Percentiles rank a stretch among this genome's conserved stretches.
Evolutionary conservation across 371 early-diverging fungal species (phyloP).

Genomic region (Saksenaea oblongispora): DNA sequence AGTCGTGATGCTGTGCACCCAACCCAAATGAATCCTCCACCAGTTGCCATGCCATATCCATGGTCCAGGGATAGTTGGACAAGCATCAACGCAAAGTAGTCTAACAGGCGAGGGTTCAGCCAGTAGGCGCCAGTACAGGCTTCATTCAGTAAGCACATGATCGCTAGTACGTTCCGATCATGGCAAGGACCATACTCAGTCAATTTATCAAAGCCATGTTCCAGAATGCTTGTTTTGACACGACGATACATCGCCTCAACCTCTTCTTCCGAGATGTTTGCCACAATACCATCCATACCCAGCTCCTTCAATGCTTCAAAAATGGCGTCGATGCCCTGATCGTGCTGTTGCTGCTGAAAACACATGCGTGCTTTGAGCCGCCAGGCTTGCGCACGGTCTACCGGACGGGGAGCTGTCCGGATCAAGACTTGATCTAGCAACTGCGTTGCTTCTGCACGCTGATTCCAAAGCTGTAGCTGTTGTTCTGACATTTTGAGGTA

Average conservation of each 20-base stretch:
- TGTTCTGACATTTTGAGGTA: slow-evolving; percentile 34
- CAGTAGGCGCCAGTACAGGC: slow-evolving; percentile 45
- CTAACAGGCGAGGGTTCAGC: slow-evolving; percentile 35
- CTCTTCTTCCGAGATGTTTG: slow-evolving; percentile 13
- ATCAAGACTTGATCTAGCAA: slow-evolving; percentile 29
- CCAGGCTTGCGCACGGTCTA: slow-evolving; percentile 40
- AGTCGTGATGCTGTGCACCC: slow-evolving; percentile 39
- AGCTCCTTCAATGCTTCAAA: slow-evolving; percentile 32
- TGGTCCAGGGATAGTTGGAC: slow-evolving; percentile 37
- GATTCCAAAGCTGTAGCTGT: slow-evolving; percentile 21
- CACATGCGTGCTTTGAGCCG: slow-evolving; percentile 35
- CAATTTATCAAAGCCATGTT: slow-evolving; percentile 27
- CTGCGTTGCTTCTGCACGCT: slow-evolving; percentile 11
- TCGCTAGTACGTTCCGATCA: slow-evolving; percentile 22
- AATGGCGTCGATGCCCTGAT: slow-evolving; percentile 34
- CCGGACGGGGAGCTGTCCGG: slow-evolving; percentile 25
- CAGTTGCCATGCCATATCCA: slow-evolving; percentile 36
- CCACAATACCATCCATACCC: slow-evolving; percentile 18
- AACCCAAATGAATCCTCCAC: slow-evolving; percentile 41
- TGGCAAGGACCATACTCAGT: slow-evolving; percentile 18
- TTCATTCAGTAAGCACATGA: slow-evolving; percentile 40
- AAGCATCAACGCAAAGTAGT: slow-evolving; percentile 35
- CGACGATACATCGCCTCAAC: slow-evolving; percentile 13
- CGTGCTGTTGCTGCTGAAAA: slow-evolving; percentile 36
- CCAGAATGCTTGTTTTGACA: slow-evolving; percentile 17